Base-by-base conservation (phyloP, 805 yeast species). In the Saccharomycopsis sp. region DNA sequence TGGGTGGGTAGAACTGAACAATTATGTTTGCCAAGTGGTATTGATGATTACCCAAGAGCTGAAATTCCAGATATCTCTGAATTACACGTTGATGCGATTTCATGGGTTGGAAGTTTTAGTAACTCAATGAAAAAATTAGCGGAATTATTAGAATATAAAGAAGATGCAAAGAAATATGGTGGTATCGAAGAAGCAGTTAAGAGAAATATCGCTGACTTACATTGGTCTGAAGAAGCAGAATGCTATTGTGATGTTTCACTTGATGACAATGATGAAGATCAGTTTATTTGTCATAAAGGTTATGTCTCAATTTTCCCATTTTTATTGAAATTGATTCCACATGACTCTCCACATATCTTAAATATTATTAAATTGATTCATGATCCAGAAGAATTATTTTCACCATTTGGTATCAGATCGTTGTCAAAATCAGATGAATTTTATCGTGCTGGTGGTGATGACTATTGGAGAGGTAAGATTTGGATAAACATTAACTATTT, bases 21-120 rank as follows among this genome's bases (percentile, higher is more conserved):
- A 2, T 96, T 86, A 56, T 85, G 95, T 59, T 68, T 90, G 43
- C 93, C 98, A 6, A 82, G 94, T 61, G 98, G 98, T 0, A 61
- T 93, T 29, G 98, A 93, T 62, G 98, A 93, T 59, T 93, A 89
- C 57, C 98, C 98, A 28, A 75, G 98, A 51, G 81, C 88, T 1
- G 65, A 68, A 22, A 76, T 74, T 4, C 90, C 94, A 2, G 96
- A 87, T 60, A 71, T 80, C 33, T 94, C 94, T 1, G 98, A 93
- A 63, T 68, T 93, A 40, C 84, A 93, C 55, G 93, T 93, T 26
- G 98, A 93, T 58, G 68, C 90, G 45, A 64, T 90, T 39, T 72
- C 94, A 4, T 93, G 98, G 98, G 77, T 93, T 48, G 97, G 96
- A 13, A 81, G 85, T 4, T 87, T 90, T 95, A 76, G 96, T 0